phyloP scores from a whole-genome alignment of 495 filamentous ascomycete genomes.

The Penicillium malachiteum region DNA sequence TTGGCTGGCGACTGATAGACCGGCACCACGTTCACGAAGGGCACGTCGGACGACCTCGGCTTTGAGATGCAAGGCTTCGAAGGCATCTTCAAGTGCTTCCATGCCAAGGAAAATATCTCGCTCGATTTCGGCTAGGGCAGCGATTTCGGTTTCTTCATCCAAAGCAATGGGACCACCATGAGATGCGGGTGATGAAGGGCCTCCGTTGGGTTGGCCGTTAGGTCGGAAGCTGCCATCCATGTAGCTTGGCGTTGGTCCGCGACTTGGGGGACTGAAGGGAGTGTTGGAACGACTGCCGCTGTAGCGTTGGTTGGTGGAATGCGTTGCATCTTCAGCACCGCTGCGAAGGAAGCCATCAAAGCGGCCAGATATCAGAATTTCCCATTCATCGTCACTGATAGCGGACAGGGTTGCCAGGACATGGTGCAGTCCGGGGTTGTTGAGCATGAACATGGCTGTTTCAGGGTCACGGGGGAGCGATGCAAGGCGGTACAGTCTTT shows the following conservation, averaged over 20 bases:
- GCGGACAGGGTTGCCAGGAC: conserved; percentile 83
- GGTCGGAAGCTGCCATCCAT: conserved; percentile 39
- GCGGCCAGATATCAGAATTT: conserved; percentile 90
- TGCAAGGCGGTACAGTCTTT: conserved; percentile 77
- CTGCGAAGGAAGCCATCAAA: conserved; percentile 98
- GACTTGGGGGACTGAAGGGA: conserved; percentile 38
- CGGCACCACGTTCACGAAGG: conserved; percentile 76
- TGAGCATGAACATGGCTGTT: conserved; percentile 83
- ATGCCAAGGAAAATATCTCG: conserved; percentile 90
- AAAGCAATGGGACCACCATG: conserved; percentile 70
- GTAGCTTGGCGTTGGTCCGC: conserved; percentile 38
- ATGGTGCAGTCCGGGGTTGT: conserved; percentile 76
- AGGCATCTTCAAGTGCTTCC: conserved; percentile 92
- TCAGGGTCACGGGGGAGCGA: conserved; percentile 76
- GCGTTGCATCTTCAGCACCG: conserved; percentile 69
- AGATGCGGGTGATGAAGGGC: conserved; percentile 35
- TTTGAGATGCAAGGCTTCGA: conserved; percentile 83
- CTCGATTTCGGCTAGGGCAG: conserved; percentile 84
- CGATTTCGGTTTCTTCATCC: conserved; percentile 94
- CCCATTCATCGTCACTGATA: conserved; percentile 88
- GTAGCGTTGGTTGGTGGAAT: conserved; percentile 22
- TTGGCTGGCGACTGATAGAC: conserved; percentile 74
- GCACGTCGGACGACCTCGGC: conserved; percentile 78
- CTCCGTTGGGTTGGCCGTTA: conserved; percentile 38
- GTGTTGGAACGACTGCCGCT: conserved; percentile 44